A percentile compares a stretch with the other conserved stretches of the same genome.
Conservation (phyloP, 805 yeast species). For the Kodamaea jinghongensis region DNA sequence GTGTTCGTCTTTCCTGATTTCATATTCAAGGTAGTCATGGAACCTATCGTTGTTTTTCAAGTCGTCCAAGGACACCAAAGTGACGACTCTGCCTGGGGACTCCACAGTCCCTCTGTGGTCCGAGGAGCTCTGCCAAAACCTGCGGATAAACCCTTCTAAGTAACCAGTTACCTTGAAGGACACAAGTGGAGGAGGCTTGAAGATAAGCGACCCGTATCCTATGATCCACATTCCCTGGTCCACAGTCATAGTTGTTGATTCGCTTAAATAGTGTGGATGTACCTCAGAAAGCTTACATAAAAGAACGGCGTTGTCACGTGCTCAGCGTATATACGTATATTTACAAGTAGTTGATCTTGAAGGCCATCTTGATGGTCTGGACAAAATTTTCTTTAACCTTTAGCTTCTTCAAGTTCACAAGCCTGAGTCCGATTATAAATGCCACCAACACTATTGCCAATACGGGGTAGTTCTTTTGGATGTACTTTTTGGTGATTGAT, state of each 20-base stretch:
- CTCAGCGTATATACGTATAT: background rate
- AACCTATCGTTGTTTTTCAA: conserved; percentile 42
- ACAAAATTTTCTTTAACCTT: conserved; percentile 28
- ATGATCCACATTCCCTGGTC: conserved; percentile 66
- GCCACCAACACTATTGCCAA: conserved; percentile 21
- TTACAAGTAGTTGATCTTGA: conserved; percentile 39
- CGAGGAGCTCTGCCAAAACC: conserved; percentile 89
- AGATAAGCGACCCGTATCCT: conserved; percentile 87
- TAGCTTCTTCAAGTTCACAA: conserved; percentile 23
- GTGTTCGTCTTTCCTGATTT: conserved; percentile 18
- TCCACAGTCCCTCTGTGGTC: conserved; percentile 91
- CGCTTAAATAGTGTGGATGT: background rate
- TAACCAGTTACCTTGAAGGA: conserved; percentile 66
- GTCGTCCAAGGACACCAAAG: conserved; percentile 63
- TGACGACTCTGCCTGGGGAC: conserved; percentile 86
- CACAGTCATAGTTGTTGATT: conserved; percentile 6
- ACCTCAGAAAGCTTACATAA: background rate
- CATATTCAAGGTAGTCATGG: conserved; percentile 42
- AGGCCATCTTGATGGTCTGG: conserved; percentile 44
- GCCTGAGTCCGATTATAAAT: conserved; percentile 18
- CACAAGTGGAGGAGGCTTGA: conserved; percentile 82
- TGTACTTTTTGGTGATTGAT: conserved; percentile 19
- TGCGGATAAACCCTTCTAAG: conserved; percentile 68
- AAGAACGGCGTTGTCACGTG: background rate
- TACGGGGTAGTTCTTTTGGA: conserved; percentile 29